Conservation (phyloP, 75 land plant genomes). For the Pinus taeda region DNA sequence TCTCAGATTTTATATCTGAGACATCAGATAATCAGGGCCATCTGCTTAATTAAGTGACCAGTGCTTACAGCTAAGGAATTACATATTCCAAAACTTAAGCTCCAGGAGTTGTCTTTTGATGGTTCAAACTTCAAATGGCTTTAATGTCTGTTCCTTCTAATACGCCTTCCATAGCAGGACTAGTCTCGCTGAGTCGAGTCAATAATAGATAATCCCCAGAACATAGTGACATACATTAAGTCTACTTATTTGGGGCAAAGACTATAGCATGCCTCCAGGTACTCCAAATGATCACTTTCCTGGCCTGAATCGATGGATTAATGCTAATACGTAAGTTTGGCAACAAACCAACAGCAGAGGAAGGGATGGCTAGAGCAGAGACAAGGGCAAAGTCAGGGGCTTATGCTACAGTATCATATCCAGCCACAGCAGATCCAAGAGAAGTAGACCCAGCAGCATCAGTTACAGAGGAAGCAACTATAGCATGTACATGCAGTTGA, state of each 20-base stretch:
- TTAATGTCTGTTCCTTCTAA: conserved; percentile 43
- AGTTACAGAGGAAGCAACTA: too few species aligned
- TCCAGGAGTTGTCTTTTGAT: conserved; percentile 48
- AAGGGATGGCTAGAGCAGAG: too few species aligned
- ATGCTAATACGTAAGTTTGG: neutral
- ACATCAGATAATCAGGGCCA: too few species aligned
- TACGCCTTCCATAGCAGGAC: conserved; percentile 76
- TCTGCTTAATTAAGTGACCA: too few species aligned
- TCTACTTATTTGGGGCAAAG: conserved; percentile 62
- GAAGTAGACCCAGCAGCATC: too few species aligned
- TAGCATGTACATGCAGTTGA: too few species aligned
- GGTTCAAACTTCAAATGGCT: conserved; percentile 40
- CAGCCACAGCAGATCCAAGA: too few species aligned
- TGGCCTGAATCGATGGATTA: neutral
- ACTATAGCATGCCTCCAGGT: conserved; percentile 59
- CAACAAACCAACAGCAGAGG: too few species aligned
- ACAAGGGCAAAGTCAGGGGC: too few species aligned
- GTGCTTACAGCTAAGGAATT: conserved; percentile 64
- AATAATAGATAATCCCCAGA: conserved; percentile 63
- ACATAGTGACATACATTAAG: conserved; percentile 52
- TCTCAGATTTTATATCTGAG: too few species aligned
- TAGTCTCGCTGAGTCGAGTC: conserved; percentile 69
- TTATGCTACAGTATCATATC: too few species aligned
- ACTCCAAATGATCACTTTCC: conserved; percentile 28
- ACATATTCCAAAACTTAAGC: conserved; percentile 51